These are phyloP conservation scores for Scleromitrula shiraiana DNA, from an alignment of 2,329 filamentous ascomycete species.

Conservation along the genomic window DNA sequence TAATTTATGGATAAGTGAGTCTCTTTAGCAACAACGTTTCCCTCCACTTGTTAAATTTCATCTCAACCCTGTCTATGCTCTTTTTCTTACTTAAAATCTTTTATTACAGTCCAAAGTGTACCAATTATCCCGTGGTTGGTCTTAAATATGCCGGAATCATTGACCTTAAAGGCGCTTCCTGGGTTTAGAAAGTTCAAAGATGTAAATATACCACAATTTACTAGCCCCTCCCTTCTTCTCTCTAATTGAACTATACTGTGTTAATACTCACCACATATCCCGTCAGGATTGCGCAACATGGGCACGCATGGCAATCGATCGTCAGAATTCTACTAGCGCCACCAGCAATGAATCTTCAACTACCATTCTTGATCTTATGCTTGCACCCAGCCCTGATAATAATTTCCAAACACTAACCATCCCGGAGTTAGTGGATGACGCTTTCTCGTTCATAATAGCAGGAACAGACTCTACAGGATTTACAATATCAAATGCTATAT, in stretches of 20 bases:
- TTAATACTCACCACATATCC: not conserved
- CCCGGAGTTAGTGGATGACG: not conserved
- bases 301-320: not conserved
- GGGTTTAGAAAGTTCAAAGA: not conserved
- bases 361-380: not conserved
- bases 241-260: accelerated
- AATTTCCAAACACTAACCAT: not conserved
- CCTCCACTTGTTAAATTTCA: too few relatives aligned
- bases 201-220: not conserved
- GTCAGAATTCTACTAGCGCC: not conserved
- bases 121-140: not conserved
- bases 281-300: not conserved
- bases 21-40: too few relatives aligned
- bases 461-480: not conserved
- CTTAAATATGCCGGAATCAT: not conserved
- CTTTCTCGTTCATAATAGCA: not conserved
- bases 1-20: not conserved
- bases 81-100: not conserved
- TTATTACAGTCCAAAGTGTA: not conserved
- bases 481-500: not conserved
- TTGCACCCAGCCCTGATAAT: not conserved
- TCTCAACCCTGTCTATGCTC: accelerated
- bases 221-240: not conserved
- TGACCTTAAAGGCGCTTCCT: not conserved
- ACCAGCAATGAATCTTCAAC: not conserved